Conservation (phyloP, 2,329 filamentous ascomycete species). For the Cladorrhinum sp. region DNA sequence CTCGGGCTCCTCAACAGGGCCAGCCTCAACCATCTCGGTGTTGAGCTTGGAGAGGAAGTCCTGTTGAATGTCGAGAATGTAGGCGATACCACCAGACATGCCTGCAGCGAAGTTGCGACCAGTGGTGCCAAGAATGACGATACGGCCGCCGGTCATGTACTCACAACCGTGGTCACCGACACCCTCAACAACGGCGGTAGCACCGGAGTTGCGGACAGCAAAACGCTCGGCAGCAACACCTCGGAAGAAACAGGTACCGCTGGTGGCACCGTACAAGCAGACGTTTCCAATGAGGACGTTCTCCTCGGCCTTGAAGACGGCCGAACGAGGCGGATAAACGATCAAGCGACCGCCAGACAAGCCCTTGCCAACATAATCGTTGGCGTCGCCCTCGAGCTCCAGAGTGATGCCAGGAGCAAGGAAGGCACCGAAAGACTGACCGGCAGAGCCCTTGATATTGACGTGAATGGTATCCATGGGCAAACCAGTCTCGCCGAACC, state of each 20-base stretch:
- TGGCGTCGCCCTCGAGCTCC: conserved; percentile 91
- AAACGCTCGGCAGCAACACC: conserved; percentile 96
- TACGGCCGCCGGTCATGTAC: conserved; percentile 97
- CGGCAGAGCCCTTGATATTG: conserved; percentile 94
- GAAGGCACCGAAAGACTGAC: conserved; percentile 94
- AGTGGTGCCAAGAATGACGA: conserved; percentile 81
- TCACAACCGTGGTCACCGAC: conserved; percentile 95
- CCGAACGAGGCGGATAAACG: conserved; percentile 84
- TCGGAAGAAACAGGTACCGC: conserved; percentile 91
- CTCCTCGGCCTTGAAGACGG: conserved; percentile 93
- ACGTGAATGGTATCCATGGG: conserved; percentile 92
- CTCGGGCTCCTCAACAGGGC: conserved; percentile 74
- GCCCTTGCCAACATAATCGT: conserved; percentile 96
- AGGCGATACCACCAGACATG: conserved; percentile 98
- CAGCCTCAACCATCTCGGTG: conserved; percentile 94
- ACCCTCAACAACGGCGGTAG: conserved; percentile 92
- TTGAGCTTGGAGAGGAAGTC: conserved; percentile 95
- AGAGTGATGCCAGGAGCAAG: conserved; percentile 89
- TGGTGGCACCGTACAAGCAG: conserved; percentile 91
- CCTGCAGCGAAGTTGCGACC: conserved; percentile 96
- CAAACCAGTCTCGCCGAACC: conserved; percentile 83
- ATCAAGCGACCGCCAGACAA: conserved; percentile 90
- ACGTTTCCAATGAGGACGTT: conserved; percentile 92
- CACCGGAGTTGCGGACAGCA: conserved; percentile 93
- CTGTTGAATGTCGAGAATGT: conserved; percentile 82